phyloP scores from a whole-genome alignment of 192 early-diverging fungal genomes.

The Rhizophagus sp. region DNA sequence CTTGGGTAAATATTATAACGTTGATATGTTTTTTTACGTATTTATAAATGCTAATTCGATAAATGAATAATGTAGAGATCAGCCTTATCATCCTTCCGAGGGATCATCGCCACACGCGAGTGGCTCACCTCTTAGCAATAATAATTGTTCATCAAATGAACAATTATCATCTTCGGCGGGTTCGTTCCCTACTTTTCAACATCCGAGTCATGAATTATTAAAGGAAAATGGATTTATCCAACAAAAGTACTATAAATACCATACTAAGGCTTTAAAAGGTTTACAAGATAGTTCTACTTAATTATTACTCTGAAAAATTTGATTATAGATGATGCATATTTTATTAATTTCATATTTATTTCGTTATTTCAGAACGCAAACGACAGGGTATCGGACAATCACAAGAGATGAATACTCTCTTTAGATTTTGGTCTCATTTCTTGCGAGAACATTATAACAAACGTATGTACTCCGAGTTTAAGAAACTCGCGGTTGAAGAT shows the following conservation, averaged over 20 bases:
- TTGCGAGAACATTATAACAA: conserved; percentile 95
- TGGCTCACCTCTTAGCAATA: conserved; percentile 38
- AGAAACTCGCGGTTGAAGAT: conserved; percentile 86
- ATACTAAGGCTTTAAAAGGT: conserved; percentile 80
- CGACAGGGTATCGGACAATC: conserved; percentile 84
- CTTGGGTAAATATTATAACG: conserved; percentile 41
- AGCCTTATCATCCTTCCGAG: conserved; percentile 52
- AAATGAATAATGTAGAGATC: conserved; percentile 36
- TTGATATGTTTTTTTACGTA: not conserved
- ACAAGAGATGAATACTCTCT: conserved; percentile 97
- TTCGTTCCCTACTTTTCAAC: conserved; percentile 67
- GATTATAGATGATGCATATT: not conserved
- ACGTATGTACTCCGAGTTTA: conserved; percentile 94
- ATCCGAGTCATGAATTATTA: conserved; percentile 91
- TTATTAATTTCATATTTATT: not conserved
- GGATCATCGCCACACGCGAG: conserved; percentile 31
- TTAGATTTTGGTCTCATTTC: conserved; percentile 98
- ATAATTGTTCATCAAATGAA: conserved; percentile 34
- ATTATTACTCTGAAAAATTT: not conserved
- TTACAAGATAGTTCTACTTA: not conserved
- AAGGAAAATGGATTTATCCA: conserved; percentile 98
- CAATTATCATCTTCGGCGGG: conserved; percentile 52
- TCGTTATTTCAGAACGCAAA: conserved; percentile 70
- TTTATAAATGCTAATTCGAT: not conserved
- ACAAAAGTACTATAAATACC: conserved; percentile 95